Evolutionary conservation across 108 stramenopile species (phyloP).

Genomic region (Skeletonema costatum): DNA sequence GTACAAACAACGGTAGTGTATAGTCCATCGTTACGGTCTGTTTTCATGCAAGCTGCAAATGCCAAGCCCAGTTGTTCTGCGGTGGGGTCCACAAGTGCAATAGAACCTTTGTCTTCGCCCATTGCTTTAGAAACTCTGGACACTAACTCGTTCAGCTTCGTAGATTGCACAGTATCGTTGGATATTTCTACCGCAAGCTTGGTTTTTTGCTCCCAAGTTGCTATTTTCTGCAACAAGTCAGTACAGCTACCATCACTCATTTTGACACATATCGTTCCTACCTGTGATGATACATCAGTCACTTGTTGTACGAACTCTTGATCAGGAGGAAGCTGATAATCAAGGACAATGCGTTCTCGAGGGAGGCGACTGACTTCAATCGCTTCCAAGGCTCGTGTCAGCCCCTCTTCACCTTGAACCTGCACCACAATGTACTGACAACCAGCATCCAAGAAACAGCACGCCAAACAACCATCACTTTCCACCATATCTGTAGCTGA

Average conservation of each 20-base stretch:
- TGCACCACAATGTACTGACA: slow-evolving; percentile 36
- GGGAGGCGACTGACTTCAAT: slow-evolving; percentile 72
- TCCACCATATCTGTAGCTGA: slow-evolving; percentile 40
- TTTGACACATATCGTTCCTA: slow-evolving; percentile 13
- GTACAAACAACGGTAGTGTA: slow-evolving; percentile 95
- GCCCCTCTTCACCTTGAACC: slow-evolving; percentile 33
- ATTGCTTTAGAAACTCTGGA: slow-evolving; percentile 45
- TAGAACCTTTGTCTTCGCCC: slow-evolving; percentile 55
- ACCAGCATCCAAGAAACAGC: slow-evolving; percentile 83
- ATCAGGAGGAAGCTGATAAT: slow-evolving; percentile 33
- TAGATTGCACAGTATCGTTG: not conserved
- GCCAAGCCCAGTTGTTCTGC: slow-evolving; percentile 57
- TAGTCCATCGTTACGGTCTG: slow-evolving; percentile 92
- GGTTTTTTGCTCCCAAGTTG: slow-evolving; percentile 1
- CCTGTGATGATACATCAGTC: slow-evolving; percentile 2
- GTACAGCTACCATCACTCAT: not conserved
- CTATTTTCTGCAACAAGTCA: not conserved
- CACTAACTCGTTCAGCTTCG: slow-evolving; percentile 15
- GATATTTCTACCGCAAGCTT: slow-evolving; percentile 46
- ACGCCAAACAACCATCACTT: slow-evolving; percentile 74
- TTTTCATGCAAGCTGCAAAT: slow-evolving; percentile 75
- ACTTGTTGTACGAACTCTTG: not conserved
- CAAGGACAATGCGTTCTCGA: slow-evolving; percentile 64
- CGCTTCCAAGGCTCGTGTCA: slow-evolving; percentile 49
- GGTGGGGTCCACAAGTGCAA: slow-evolving; percentile 76